These are phyloP conservation scores for Saturnispora hagleri DNA, from an alignment of 805 yeast genomes.

Conservation along the genomic window DNA sequence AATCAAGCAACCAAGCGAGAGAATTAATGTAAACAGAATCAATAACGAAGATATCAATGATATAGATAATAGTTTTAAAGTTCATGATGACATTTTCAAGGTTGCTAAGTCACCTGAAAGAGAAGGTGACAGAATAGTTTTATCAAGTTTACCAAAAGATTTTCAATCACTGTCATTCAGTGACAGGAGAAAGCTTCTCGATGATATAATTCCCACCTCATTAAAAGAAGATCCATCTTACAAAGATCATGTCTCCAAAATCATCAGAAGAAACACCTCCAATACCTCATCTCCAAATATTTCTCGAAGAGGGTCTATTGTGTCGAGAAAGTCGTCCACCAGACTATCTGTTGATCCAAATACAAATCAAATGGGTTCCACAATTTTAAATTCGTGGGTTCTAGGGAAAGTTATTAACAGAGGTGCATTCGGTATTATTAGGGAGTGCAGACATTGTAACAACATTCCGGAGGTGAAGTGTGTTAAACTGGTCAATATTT, in stretches of 20 bases:
- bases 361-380: constrained; percentile 57
- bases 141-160: constrained; percentile 39
- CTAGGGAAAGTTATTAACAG: constrained; percentile 72
- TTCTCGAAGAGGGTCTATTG: constrained; percentile 5
- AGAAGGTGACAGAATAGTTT: constrained; percentile 32
- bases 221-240: constrained; percentile 23
- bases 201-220: constrained; percentile 21
- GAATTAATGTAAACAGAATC: background rate
- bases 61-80: constrained; percentile 8
- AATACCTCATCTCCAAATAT: constrained; percentile 9
- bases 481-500: constrained; percentile 24
- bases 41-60: background rate
- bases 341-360: constrained; percentile 10
- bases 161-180: constrained; percentile 45
- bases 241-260: constrained; percentile 24
- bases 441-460: constrained; percentile 27
- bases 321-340: constrained; percentile 16
- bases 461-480: constrained; percentile 18
- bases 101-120: constrained; percentile 27
- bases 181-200: constrained; percentile 34
- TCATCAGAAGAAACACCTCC: constrained; percentile 22
- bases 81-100: constrained; percentile 17
- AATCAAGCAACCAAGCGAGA: constrained; percentile 9
- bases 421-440: constrained; percentile 85
- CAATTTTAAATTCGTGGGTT: constrained; percentile 42